phyloP scores from a whole-genome alignment of 2,329 filamentous ascomycete species.

The Dryadomyces quercus-mongolicae region DNA sequence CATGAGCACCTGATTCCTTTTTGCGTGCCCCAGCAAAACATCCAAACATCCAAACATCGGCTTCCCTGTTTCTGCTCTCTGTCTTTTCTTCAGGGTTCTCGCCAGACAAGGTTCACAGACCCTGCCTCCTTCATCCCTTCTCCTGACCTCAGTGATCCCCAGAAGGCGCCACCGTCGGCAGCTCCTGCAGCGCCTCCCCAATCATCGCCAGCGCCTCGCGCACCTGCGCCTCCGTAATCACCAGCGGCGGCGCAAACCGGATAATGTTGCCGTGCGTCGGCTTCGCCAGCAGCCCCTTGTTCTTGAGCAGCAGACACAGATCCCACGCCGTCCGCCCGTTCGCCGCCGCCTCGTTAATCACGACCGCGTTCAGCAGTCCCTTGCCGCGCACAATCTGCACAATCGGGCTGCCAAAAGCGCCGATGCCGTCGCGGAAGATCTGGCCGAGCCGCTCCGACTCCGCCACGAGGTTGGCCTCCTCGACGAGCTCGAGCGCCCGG shows the following conservation, averaged over 20 bases:
- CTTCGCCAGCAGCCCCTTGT: conserved; percentile 91
- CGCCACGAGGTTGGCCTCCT: conserved; percentile 80
- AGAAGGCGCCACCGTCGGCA: conserved; percentile 51
- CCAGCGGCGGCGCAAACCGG: conserved; percentile 86
- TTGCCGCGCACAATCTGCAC: conserved; percentile 80
- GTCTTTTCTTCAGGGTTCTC: no score
- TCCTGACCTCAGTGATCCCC: conserved; percentile 17
- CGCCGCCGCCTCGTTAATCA: conserved; percentile 84
- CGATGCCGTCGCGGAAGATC: conserved; percentile 69
- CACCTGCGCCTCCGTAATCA: conserved; percentile 85
- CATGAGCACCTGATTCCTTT: not conserved
- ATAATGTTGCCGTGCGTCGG: conserved; percentile 98
- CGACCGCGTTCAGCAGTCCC: conserved; percentile 87
- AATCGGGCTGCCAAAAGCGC: conserved; percentile 64
- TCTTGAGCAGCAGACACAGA: conserved; percentile 87
- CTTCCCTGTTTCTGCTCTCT: not conserved
- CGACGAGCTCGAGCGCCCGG: conserved; percentile 82
- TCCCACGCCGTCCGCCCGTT: conserved; percentile 89
- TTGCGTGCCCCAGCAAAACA: no score
- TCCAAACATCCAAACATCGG: not conserved
- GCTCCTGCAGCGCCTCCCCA: conserved; percentile 65
- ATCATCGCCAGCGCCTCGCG: conserved; percentile 68
- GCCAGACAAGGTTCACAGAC: not conserved
- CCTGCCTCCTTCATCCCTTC: not conserved
- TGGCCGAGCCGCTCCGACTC: conserved; percentile 71